phyloP scores from a whole-genome alignment of 2,329 filamentous ascomycete species.

The Cladosporium sp. region DNA sequence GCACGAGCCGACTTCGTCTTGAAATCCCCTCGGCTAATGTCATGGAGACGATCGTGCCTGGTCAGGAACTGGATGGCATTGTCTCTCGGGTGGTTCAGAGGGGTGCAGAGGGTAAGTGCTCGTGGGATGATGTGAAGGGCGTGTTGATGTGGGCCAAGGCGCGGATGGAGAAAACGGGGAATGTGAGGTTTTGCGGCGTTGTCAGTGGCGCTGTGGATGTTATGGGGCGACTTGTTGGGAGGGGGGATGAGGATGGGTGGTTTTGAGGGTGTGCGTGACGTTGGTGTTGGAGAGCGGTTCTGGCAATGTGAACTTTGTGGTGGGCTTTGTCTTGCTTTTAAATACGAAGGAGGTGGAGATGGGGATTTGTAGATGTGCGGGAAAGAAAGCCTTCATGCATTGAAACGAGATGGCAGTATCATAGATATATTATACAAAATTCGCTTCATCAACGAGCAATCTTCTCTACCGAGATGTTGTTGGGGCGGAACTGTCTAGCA shows the following conservation, averaged over 20 bases:
- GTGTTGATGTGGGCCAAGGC: conserved; percentile 23
- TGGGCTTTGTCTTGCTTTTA: too few species aligned
- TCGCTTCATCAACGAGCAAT: too few species aligned
- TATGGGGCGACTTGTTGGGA: conserved; percentile 21
- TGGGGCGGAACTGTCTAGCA: too few species aligned
- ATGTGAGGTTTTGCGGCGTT: conserved; percentile 23
- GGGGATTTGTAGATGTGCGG: too few species aligned
- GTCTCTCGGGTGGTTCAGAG: conserved; percentile 8
- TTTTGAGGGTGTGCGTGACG: conserved; percentile 13
- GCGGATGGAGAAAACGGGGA: conserved; percentile 21
- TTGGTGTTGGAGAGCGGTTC: background rate
- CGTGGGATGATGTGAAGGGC: conserved; percentile 17
- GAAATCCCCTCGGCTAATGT: conserved; percentile 10
- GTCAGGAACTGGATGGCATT: conserved; percentile 17
- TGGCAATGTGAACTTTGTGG: conserved; percentile 20
- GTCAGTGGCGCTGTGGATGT: conserved; percentile 25
- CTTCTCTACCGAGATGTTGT: too few species aligned
- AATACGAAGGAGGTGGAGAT: too few species aligned
- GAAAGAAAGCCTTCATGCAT: too few species aligned
- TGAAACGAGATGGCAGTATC: too few species aligned
- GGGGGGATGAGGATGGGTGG: conserved; percentile 26
- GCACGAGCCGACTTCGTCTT: conserved; percentile 10
- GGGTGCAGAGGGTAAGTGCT: conserved; percentile 1
- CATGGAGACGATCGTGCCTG: background rate
- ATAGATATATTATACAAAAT: too few species aligned